These are phyloP conservation scores for Candolleomyces aberdarensis DNA, from an alignment of 768 basidiomycete genomes.

Conservation along the genomic window DNA sequence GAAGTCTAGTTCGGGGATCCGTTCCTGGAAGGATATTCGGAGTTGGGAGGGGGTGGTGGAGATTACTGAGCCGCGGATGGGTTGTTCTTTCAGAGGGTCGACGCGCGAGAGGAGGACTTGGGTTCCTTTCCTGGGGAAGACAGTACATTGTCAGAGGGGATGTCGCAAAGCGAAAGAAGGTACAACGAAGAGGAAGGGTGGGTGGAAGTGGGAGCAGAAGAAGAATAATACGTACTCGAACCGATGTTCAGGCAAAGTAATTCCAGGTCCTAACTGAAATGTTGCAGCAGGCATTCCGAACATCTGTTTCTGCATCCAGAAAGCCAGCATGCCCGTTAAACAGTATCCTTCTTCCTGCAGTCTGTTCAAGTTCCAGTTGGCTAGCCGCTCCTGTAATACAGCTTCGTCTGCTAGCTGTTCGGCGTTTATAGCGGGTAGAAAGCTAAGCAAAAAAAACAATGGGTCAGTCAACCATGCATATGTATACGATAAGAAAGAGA, in stretches of 20 bases:
- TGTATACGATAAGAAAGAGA: background rate
- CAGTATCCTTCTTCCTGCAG: constrained; percentile 72
- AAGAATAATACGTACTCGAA: constrained; percentile 61
- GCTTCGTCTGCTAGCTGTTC: constrained; percentile 68
- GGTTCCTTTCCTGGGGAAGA: constrained; percentile 58
- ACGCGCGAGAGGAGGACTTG: constrained; percentile 61
- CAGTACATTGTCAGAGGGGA: background rate
- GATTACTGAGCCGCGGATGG: constrained; percentile 55
- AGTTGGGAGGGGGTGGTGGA: constrained; percentile 48
- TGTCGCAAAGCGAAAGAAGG: background rate
- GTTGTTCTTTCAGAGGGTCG: constrained; percentile 57
- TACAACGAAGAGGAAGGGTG: too few relatives aligned
- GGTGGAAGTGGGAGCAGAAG: background rate
- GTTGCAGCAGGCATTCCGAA: constrained; percentile 66
- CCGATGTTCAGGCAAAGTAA: constrained; percentile 52
- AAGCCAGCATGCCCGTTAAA: constrained; percentile 61
- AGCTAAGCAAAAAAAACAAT: constrained; percentile 26
- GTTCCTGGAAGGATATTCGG: constrained; percentile 54
- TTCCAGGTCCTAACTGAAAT: constrained; percentile 63
- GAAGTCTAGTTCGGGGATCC: constrained; percentile 24
- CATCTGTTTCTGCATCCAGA: constrained; percentile 62
- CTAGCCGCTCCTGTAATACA: constrained; percentile 58
- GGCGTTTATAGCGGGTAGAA: constrained; percentile 44
- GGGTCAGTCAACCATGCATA: background rate
- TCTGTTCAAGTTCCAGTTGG: constrained; percentile 60